Base-by-base conservation (phyloP, 371 early-diverging fungal species). In the Mortierella sp. region DNA sequence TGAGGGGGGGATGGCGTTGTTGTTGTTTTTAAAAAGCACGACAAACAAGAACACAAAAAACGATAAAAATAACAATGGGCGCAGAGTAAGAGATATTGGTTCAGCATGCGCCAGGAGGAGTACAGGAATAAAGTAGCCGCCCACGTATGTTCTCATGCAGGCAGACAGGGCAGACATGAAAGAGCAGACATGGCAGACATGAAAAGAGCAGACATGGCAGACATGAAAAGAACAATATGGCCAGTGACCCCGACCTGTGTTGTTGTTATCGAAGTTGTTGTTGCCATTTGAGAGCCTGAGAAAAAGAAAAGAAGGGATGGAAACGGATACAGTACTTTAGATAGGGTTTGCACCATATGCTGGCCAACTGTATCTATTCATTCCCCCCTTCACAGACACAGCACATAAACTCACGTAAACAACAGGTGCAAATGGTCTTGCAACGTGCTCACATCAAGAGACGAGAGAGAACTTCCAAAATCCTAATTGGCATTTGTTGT, bases 381-480 rank as follows among this genome's bases (percentile, higher is more conserved):
- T 32, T 35, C 35, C 65, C 12, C 12, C 14, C 4, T 14, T 65
- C 65, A 24, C 65, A 38, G 65, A 65, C 68, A 41, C 68, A 68
- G 68, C 41, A 41, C n/a, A 32, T 29, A 51, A 21, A 21, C 72
- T 5, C 51, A 48, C 27, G n/a, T 24, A 46, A 29, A 48, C 21
- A 51, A 51, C 51, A 21, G 51, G 3, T 51, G 51, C 51, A 18
- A 32, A 27, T 44, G 38, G 29, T 72, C 35, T n/a, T 49, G 32
- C 32, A 72, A 72, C 72, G 72, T 49, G 51, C 38, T n/a, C 38
- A 51, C 35, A 32, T 18, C 38, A 41, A 68, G 68, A 68, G 68
- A 68, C 38, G 35, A 8, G 51, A 44, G 58, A 44, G 43, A 32
- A 49, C 12, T 6, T 27, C 51, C 48, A 46, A 27, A 68, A 24